Conservation (phyloP, 495 filamentous ascomycete genomes). For the Acidiella bohemica region DNA sequence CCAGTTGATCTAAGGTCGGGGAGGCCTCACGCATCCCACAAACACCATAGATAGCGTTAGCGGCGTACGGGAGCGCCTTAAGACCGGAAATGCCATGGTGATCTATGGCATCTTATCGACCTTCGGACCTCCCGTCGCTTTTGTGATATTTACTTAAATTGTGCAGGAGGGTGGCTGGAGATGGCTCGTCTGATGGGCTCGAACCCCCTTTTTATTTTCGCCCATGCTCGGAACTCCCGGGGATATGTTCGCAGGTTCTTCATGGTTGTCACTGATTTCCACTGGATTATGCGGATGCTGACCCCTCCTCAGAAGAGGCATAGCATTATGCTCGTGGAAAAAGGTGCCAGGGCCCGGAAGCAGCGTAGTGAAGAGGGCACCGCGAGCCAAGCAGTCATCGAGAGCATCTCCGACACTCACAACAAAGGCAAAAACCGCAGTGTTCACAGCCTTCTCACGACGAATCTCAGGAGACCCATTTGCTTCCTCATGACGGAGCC, state of each 20-base stretch:
- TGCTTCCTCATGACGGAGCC: slow-evolving; percentile 31
- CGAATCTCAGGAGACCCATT: slow-evolving; percentile 26
- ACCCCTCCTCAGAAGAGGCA: slow-evolving; percentile 36
- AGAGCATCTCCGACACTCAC: slow-evolving; percentile 26
- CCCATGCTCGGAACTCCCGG: no score
- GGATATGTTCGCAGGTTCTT: no score
- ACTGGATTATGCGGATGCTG: slow-evolving; percentile 31
- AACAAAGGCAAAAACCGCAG: slow-evolving; percentile 17
- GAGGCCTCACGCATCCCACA: slow-evolving; percentile 49
- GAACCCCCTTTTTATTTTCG: slow-evolving; percentile 35
- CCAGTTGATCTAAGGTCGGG: slow-evolving; percentile 48
- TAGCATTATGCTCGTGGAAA: slow-evolving; percentile 22
- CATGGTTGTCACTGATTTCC: slow-evolving; percentile 34
- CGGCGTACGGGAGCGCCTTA: slow-evolving; percentile 2
- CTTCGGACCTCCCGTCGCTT: slow-evolving; percentile 23
- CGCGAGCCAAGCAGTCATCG: slow-evolving; percentile 41
- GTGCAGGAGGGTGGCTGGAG: no score
- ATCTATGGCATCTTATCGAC: slow-evolving; percentile 7
- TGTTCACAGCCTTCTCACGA: slow-evolving; percentile 22
- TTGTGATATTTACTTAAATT: no score
- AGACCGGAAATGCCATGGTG: slow-evolving; percentile 22
- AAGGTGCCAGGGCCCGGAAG: slow-evolving; percentile 7
- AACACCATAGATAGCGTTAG: slow-evolving; percentile 45
- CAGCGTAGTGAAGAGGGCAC: slow-evolving; percentile 43
- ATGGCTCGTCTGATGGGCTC: slow-evolving; percentile 30